Evolutionary conservation across 78 protist genomes (phyloP).

Genomic region (Dictyostelium discoideum): DNA sequence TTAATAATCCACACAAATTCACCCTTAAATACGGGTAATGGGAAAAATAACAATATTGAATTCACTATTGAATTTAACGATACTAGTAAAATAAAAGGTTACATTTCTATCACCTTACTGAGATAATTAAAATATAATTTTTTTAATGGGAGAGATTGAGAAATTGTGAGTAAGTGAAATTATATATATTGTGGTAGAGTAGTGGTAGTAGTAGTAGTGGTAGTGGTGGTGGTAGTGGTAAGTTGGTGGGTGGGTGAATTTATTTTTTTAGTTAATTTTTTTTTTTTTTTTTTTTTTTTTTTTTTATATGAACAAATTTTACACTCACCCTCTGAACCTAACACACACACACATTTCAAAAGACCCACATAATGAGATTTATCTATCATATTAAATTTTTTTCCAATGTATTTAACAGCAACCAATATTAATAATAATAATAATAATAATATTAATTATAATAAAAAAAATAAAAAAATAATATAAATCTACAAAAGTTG

Average conservation of each 20-base stretch:
- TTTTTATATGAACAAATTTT: too few species aligned
- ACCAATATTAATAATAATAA: too few species aligned
- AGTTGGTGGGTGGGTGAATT: not conserved
- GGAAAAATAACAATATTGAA: not conserved
- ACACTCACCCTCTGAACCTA: too few species aligned
- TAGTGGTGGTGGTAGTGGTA: not conserved
- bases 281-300: too few species aligned
- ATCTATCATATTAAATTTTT: not conserved
- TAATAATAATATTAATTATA: too few species aligned
- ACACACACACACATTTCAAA: too few species aligned
- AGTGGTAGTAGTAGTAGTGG: not conserved
- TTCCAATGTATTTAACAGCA: too few species aligned
- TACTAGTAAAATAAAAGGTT: not conserved
- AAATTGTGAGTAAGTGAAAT: not conserved
- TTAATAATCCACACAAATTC: not conserved
- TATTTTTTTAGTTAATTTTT: too few species aligned
- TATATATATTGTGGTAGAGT: not conserved
- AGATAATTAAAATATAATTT: not conserved
- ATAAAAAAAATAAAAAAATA: too few species aligned
- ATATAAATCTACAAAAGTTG: not conserved
- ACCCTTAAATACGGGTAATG: not conserved
- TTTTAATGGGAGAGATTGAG: not conserved
- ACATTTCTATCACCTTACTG: not conserved
- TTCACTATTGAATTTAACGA: not conserved
- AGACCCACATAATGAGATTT: not conserved